Base-by-base conservation (phyloP, 139 green algal species). In the Coccomyxa sp. region DNA sequence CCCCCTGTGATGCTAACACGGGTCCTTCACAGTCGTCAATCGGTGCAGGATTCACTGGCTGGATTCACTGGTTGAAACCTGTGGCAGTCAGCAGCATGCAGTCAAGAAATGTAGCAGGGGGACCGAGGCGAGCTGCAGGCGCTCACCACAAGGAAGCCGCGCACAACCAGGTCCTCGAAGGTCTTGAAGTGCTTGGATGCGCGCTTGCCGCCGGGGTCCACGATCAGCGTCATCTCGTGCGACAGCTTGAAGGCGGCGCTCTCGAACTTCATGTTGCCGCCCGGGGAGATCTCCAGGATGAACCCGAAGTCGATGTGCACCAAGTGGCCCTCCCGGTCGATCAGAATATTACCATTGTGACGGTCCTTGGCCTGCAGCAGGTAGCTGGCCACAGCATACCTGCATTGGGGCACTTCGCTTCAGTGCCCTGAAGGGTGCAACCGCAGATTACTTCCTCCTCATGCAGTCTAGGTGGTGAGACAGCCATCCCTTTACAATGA, bases 241-340 rank as follows among this genome's bases (percentile, higher is more conserved):
- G 89, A 97, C 50, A 99, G 91, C 92, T 99, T 99, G 92, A 99
- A 99, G 35, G 92, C 91, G 7, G 96, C 96, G 35, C 34, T 90
- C 92, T 99, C 95, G 81, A 99, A 99, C 55, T 90, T 83, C 86
- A 96, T 81, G 81, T 93, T 93, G 82, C 89, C 91, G 35, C 93
- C 92, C 75, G 87, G 83, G 27, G 76, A 85, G 82, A 91, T 92
- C 82, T 91, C 88, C 81, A 99, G 91, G 89, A 99, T 98, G 87
- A 98, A 99, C 44, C 97, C 97, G 87, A 98, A 99, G 89, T 99
- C 96, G 77, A 99, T 99, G 91, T 99, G 96, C 41, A 99, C 93
- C 35, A 99, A 80, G 81, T 93, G 92, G 44, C 96, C 96, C 44
- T 92, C 76, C 71, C 91, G 91, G 83, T 98, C 93, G 38, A 99